Evolutionary conservation across 805 yeast genomes (phyloP).

Genomic region (Hanseniaspora guilliermondii): DNA sequence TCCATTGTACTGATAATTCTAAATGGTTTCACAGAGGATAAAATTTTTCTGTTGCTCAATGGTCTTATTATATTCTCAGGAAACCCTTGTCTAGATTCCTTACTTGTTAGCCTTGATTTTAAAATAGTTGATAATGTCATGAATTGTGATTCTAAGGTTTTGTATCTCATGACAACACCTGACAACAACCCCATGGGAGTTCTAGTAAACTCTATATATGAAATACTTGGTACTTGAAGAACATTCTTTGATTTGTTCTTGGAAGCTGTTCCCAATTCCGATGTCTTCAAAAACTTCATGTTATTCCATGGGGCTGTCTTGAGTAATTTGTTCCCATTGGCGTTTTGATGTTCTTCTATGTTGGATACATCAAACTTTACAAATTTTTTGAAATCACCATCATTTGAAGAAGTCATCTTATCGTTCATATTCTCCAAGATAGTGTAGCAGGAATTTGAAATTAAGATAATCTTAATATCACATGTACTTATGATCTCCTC

Average conservation of each 20-base stretch:
- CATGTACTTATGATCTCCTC: conserved; percentile 60
- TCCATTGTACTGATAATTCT: conserved; percentile 55
- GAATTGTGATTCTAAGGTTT: conserved; percentile 83
- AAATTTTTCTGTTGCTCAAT: conserved; percentile 26
- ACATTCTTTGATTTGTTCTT: conserved; percentile 37
- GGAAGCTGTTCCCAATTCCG: conserved; percentile 68
- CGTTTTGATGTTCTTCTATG: conserved; percentile 4
- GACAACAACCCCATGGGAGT: conserved; percentile 83
- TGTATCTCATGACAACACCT: conserved; percentile 87
- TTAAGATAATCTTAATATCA: conserved; percentile 62
- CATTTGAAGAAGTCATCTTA: conserved; percentile 25
- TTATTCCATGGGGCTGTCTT: conserved; percentile 24
- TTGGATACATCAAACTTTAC: conserved; percentile 39
- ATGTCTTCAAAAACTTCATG: conserved; percentile 46
- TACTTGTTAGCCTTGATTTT: conserved; percentile 45
- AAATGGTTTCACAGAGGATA: conserved; percentile 32
- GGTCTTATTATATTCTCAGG: conserved; percentile 34
- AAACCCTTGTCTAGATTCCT: conserved; percentile 37
- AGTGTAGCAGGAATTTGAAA: conserved; percentile 68
- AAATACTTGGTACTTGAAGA: conserved; percentile 65
- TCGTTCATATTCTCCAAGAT: conserved; percentile 53
- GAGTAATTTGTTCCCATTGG: conserved; percentile 20
- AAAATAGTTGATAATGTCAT: conserved; percentile 56
- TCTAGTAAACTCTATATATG: conserved; percentile 84
- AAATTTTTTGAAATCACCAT: conserved; percentile 57